A percentile compares a stretch with the other conserved stretches of the same genome.
Conservation (phyloP, 306 rosid genomes). For the Ochetophila trinervis region DNA sequence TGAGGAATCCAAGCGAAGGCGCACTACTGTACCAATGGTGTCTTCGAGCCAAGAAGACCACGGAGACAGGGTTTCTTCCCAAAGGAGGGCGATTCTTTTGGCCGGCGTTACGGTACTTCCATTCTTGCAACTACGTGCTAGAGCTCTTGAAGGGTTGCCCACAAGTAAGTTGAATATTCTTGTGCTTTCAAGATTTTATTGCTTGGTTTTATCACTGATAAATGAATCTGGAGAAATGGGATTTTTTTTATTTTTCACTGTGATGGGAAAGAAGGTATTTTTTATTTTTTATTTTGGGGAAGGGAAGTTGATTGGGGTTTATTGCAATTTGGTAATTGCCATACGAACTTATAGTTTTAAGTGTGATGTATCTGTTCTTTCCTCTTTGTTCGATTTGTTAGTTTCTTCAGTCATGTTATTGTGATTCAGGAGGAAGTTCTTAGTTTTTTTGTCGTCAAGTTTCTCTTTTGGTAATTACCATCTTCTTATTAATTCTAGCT, state of each 20-base stretch:
- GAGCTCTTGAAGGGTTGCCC: slow-evolving; percentile 47
- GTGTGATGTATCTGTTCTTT: neutral
- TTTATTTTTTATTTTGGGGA: neutral
- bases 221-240: slow-evolving; percentile 15
- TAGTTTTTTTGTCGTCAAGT: too few relatives aligned
- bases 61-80: slow-evolving; percentile 24
- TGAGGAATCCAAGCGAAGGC: slow-evolving; percentile 34
- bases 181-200: neutral
- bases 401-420: too few relatives aligned
- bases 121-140: slow-evolving; percentile 48
- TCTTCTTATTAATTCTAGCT: too few relatives aligned
- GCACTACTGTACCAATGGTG: slow-evolving; percentile 30
- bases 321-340: neutral
- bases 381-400: neutral
- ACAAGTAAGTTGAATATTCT: slow-evolving; percentile 32
- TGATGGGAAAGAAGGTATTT: neutral
- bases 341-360: neutral
- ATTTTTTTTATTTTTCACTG: neutral
- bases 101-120: slow-evolving; percentile 73
- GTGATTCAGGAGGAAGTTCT: too few relatives aligned
- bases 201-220: neutral
- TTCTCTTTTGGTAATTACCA: too few relatives aligned
- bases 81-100: slow-evolving; percentile 52
- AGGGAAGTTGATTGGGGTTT: neutral
- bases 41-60: slow-evolving; percentile 29